phyloP scores from a whole-genome alignment of 768 basidiomycete species.

The Agrocybe praecox region DNA sequence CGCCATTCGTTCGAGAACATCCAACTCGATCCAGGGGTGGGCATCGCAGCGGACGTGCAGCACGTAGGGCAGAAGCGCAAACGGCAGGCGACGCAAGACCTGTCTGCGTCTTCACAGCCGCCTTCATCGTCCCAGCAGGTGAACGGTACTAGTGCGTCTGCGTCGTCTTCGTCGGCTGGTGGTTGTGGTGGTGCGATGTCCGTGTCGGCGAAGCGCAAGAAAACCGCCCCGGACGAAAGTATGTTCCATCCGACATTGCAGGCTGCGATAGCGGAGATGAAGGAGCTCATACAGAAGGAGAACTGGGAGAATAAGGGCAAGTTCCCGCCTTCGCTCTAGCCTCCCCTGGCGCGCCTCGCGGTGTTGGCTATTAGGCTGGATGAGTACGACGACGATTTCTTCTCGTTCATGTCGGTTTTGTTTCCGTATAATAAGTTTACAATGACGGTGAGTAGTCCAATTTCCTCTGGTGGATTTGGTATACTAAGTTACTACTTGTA shows the following conservation, averaged over 20 bases:
- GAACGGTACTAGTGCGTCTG: constrained; percentile 31
- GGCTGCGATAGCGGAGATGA: constrained; percentile 59
- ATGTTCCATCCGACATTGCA: constrained; percentile 77
- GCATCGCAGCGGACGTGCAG: constrained; percentile 38
- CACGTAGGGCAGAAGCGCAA: constrained; percentile 54
- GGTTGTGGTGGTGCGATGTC: too few species aligned
- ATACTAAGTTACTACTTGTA: too few species aligned
- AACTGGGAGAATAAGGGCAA: constrained; percentile 83
- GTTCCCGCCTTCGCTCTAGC: constrained; percentile 84
- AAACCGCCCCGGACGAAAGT: constrained; percentile 60
- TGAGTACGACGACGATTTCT: constrained; percentile 92
- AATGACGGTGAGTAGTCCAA: constrained; percentile 68
- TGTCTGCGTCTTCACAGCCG: neutral
- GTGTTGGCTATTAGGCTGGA: constrained; percentile 79
- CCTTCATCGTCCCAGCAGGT: constrained; percentile 42
- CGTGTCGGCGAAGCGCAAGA: constrained; percentile 59
- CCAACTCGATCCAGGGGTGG: neutral
- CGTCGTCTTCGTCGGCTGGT: too few species aligned
- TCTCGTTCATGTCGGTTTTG: constrained; percentile 80
- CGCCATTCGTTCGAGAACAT: neutral
- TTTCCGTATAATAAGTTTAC: constrained; percentile 97
- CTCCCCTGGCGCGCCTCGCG: constrained; percentile 67
- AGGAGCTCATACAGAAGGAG: constrained; percentile 59
- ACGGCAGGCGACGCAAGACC: constrained; percentile 35
- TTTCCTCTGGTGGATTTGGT: too few species aligned